These are phyloP conservation scores for Magnaporthiopsis incrustans DNA, from an alignment of 2,329 filamentous ascomycete species.

Conservation along the genomic window DNA sequence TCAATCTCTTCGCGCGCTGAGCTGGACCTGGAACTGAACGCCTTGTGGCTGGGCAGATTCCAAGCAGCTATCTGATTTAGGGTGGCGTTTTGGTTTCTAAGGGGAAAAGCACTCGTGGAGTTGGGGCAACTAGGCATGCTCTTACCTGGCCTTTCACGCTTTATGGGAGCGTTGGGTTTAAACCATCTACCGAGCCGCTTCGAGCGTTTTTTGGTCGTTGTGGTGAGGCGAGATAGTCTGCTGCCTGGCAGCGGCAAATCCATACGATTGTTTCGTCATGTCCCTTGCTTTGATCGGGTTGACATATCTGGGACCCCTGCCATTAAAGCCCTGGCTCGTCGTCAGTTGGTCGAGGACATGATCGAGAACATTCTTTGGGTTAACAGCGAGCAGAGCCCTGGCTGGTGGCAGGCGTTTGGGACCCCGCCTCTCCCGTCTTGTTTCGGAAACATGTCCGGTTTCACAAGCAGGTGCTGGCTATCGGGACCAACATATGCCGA, in stretches of 20 bases:
- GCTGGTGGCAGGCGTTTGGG: background rate
- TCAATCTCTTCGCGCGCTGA: background rate
- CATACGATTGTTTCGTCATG: background rate
- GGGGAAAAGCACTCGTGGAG: background rate
- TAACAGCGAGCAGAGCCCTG: background rate
- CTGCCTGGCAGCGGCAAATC: background rate
- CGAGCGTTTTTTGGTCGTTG: background rate
- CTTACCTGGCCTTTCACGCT: background rate
- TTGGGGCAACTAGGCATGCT: background rate
- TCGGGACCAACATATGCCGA: conserved; percentile 19
- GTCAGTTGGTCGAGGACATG: background rate
- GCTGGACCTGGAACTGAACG: background rate
- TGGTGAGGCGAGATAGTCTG: background rate
- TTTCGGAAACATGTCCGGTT: conserved; percentile 19
- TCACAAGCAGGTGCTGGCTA: conserved; percentile 15
- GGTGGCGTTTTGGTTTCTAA: background rate
- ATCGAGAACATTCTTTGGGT: background rate
- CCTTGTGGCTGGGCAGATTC: background rate
- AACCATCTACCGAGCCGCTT: background rate
- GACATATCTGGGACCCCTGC: background rate
- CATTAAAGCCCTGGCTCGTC: background rate
- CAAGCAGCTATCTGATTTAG: background rate
- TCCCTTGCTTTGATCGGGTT: background rate
- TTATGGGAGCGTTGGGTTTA: background rate
- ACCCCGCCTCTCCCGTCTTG: conserved; percentile 3